Conservation (phyloP, 305 asterid genomes). For the Fraxinus xanthoxyloides region DNA sequence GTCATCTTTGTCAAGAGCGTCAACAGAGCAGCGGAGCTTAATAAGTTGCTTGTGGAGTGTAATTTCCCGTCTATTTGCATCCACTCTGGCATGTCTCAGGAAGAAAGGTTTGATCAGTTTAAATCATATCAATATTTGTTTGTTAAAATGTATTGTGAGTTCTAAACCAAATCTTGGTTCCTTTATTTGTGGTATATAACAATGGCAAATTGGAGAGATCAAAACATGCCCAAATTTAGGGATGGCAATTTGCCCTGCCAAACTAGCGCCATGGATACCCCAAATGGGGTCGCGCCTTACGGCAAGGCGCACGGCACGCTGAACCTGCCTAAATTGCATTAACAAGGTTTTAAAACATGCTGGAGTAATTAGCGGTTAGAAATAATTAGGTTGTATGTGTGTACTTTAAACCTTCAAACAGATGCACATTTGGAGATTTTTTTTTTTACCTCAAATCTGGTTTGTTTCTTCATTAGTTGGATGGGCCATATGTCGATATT, state of each 20-base stretch:
- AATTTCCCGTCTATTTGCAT: slow-evolving; percentile 88
- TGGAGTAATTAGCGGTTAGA: neutral
- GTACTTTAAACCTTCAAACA: neutral
- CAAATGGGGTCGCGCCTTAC: neutral
- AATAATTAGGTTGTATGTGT: neutral
- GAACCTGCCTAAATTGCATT: neutral
- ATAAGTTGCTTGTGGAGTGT: slow-evolving; percentile 82
- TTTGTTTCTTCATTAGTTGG: neutral
- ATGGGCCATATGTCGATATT: neutral
- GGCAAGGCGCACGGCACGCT: neutral
- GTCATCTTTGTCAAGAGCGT: slow-evolving; percentile 91
- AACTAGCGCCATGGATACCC: neutral
- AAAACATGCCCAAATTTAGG: neutral
- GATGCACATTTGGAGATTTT: neutral
- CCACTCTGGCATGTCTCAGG: slow-evolving; percentile 95
- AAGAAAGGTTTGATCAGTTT: slow-evolving; percentile 56
- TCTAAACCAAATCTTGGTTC: neutral
- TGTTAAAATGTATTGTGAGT: neutral
- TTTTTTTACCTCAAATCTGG: neutral
- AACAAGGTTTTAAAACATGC: neutral
- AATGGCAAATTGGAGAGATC: neutral
- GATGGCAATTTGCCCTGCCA: neutral
- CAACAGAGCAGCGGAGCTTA: slow-evolving; percentile 77
- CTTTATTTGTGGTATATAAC: neutral
- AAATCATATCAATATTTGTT: neutral